A percentile compares a stretch with the other conserved stretches of the same genome.
Evolutionary conservation across 345 rosid genomes (phyloP).

Genomic region (Hibiscus tridactylites): DNA sequence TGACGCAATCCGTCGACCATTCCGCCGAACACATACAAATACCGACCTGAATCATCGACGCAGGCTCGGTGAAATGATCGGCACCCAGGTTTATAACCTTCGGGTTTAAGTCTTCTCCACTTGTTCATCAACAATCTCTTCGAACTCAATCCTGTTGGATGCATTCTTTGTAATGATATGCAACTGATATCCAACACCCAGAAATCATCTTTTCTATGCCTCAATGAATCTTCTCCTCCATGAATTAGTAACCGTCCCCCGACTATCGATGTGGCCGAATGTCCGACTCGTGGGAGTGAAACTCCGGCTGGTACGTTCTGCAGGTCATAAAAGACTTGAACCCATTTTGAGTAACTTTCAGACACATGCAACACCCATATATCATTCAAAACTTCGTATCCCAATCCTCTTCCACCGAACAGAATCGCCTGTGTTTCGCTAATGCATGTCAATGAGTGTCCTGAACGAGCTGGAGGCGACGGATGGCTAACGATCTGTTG

Average conservation of each 20-base stretch:
- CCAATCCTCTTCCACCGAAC: slow-evolving; percentile 89
- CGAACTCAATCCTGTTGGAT: slow-evolving; percentile 25
- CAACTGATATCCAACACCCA: slow-evolving; percentile 66
- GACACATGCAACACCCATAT: slow-evolving; percentile 68
- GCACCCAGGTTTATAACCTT: slow-evolving; percentile 45
- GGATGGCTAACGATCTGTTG: slow-evolving; percentile 41
- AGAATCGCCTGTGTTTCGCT: slow-evolving; percentile 47
- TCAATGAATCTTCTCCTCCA: slow-evolving; percentile 86
- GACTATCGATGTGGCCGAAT: slow-evolving; percentile 64
- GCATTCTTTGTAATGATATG: slow-evolving; percentile 32
- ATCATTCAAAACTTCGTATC: slow-evolving; percentile 77
- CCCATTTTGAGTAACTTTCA: slow-evolving; percentile 44
- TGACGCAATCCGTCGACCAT: slow-evolving; percentile 71
- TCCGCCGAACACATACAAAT: slow-evolving; percentile 73
- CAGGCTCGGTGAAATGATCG: slow-evolving; percentile 87
- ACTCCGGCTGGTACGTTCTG: slow-evolving; percentile 41
- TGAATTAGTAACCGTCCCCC: slow-evolving; percentile 72
- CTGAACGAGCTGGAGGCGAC: slow-evolving; percentile 87
- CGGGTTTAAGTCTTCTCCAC: slow-evolving; percentile 58
- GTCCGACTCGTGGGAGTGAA: slow-evolving; percentile 88
- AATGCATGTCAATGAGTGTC: slow-evolving; percentile 71
- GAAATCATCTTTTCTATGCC: slow-evolving; percentile 78
- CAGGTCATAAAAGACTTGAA: slow-evolving; percentile 48
- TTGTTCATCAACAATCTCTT: slow-evolving; percentile 22
- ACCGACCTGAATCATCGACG: slow-evolving; percentile 55